Base-by-base conservation (phyloP, 352 stramenopile genomes). In the Globisporangium rhizosaccharum region DNA sequence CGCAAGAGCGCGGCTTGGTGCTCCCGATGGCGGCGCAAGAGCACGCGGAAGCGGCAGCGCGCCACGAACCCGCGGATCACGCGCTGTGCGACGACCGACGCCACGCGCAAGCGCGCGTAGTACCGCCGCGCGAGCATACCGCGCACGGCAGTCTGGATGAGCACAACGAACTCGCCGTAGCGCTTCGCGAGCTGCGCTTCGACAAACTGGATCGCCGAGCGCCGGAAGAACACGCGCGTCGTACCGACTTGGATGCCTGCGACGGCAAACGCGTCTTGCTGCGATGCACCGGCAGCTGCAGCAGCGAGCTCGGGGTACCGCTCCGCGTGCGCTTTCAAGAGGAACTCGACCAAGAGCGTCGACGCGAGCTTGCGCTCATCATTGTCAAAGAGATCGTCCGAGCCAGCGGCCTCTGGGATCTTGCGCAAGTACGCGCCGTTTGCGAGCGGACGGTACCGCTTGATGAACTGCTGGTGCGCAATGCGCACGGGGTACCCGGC, bases 401-500 rank as follows among this genome's bases (percentile, higher is more conserved):
- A 60, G 11, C 71, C 75, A 20, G 72, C 67, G 28, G 70, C 63
- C 20, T 88, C 80, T 17, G 82, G 81, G 30, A 94, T 77, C 7
- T 74, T 71, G 15, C 79, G 72, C 57, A 92, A 63, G 47, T 89
- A 85, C 26, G 72, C 56, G 37, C 73, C 73, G 25, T 89, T 90
- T 3, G 71, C 79, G 1, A 97, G 68, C n/a, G 88, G 79, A 18
- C 86, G 83, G 59, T 97, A 91, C 10, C 84, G 96, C 67, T 93
- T 88, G 39, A 94, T 70, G 57, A 99, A 99, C 60, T 94, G 80
- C 58, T 91, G 67, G 69, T 99, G 96, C 39, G 76, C 79, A 25
- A 99, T 86, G 61, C 98, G 96, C 56, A 99, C 96, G 30, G 97
- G 97, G 71, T 99, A 99, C 5, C 97, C 98, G 41, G 96, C 88